phyloP scores from a whole-genome alignment of 2,329 filamentous ascomycete genomes.

The Dactylellina cionopaga region DNA sequence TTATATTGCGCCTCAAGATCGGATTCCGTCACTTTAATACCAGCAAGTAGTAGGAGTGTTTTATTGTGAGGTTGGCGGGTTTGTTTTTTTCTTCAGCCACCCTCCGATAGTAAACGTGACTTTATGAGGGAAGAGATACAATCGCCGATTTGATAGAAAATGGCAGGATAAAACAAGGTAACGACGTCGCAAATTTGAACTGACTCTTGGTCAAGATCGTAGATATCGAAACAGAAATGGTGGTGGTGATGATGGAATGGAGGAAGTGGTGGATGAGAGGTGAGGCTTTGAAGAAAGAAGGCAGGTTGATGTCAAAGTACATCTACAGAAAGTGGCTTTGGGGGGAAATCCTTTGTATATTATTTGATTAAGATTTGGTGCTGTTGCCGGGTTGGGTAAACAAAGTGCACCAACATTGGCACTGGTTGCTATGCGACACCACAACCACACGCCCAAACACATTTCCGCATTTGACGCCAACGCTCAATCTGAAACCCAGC shows the following conservation, averaged over 20 bases:
- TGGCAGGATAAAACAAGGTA: not conserved
- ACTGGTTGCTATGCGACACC: conserved; percentile 50
- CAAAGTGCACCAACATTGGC: conserved; percentile 4
- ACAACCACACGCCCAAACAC: not conserved
- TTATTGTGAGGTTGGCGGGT: not conserved
- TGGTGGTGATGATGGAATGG: not conserved
- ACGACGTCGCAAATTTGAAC: conserved; percentile 1
- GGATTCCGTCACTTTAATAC: not conserved
- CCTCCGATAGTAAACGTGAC: conserved; percentile 32
- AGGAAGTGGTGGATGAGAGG: not conserved
- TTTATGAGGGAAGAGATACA: conserved; percentile 14
- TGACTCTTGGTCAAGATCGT: too few relatives aligned
- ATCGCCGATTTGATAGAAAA: not conserved
- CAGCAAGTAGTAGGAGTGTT: not conserved
- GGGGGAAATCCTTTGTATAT: conserved; percentile 45
- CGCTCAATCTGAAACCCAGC: conserved; percentile 20
- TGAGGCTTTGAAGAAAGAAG: conserved; percentile 3
- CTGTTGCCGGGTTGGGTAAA: conserved; percentile 43
- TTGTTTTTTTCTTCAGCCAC: conserved; percentile 6
- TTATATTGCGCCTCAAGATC: conserved; percentile 5
- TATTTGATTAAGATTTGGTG: conserved; percentile 14
- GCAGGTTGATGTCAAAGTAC: conserved; percentile 26
- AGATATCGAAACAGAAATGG: not conserved
- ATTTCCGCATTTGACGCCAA: not conserved
- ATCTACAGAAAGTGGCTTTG: conserved; percentile 30